phyloP scores from a whole-genome alignment of 805 yeast species.

The Yamadazyma philogaea region DNA sequence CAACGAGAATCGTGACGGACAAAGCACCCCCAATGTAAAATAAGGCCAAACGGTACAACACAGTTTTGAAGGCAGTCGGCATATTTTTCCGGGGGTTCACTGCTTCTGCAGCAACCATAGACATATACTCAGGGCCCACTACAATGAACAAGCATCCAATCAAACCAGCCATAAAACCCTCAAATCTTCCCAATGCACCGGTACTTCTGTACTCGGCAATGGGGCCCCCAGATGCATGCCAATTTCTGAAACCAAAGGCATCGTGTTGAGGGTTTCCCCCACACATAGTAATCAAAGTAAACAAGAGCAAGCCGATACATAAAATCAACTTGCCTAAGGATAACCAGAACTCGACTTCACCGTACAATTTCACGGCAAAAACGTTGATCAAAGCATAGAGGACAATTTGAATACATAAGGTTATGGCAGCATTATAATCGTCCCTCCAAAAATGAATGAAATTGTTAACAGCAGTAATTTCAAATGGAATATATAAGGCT shows the following conservation, averaged over 20 bases:
- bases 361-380: slow-evolving; percentile 47
- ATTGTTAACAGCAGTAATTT: slow-evolving; percentile 48
- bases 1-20: slow-evolving; percentile 23
- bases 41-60: slow-evolving; percentile 45
- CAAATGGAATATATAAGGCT: slow-evolving; percentile 43
- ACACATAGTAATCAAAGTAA: slow-evolving; percentile 35
- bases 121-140: slow-evolving; percentile 45
- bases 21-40: slow-evolving; percentile 19
- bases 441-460: slow-evolving; percentile 53
- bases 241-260: slow-evolving; percentile 33
- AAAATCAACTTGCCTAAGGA: slow-evolving; percentile 37
- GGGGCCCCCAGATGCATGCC: slow-evolving; percentile 38
- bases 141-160: slow-evolving; percentile 37
- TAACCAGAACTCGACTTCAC: slow-evolving; percentile 50
- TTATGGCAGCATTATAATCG: slow-evolving; percentile 47
- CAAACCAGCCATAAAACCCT: slow-evolving; percentile 41
- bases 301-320: slow-evolving; percentile 37
- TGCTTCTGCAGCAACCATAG: slow-evolving; percentile 50
- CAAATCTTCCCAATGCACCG: slow-evolving; percentile 38
- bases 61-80: slow-evolving; percentile 56
- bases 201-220: slow-evolving; percentile 34
- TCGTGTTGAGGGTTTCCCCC: slow-evolving; percentile 35
- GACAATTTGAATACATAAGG: slow-evolving; percentile 40
- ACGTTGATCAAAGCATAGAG: slow-evolving; percentile 42
- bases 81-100: slow-evolving; percentile 56